Conservation (phyloP, 2,329 filamentous ascomycete genomes). For the Hypocrella siamensis region DNA sequence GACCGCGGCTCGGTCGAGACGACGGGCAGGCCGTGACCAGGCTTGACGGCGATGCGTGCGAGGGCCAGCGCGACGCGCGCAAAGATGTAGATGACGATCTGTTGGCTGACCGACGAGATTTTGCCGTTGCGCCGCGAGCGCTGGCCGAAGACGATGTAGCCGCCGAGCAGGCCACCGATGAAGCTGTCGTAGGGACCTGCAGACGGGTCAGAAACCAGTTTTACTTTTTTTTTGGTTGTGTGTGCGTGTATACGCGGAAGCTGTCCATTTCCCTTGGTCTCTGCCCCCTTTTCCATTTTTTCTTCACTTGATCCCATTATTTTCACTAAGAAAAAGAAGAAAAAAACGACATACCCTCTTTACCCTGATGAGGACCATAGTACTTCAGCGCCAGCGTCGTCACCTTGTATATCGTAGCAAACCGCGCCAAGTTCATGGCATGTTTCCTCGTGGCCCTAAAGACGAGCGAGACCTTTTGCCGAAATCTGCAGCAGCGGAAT, state of each 20-base stretch:
- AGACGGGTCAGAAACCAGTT: conserved; percentile 9
- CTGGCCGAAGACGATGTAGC: conserved; percentile 79
- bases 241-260: background rate
- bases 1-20: conserved; percentile 32
- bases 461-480: conserved; percentile 63
- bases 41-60: conserved; percentile 68
- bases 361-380: conserved; percentile 39
- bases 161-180: conserved; percentile 72
- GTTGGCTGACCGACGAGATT: conserved; percentile 74
- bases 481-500: conserved; percentile 28
- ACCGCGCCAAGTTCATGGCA: conserved; percentile 79
- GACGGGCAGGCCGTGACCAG: conserved; percentile 31
- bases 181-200: conserved; percentile 65
- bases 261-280: no score
- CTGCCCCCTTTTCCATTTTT: no score
- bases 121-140: conserved; percentile 45
- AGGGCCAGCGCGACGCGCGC: conserved; percentile 76
- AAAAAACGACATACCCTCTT: conserved; percentile 28
- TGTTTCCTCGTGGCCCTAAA: conserved; percentile 79
- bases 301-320: no score
- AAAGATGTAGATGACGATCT: conserved; percentile 97
- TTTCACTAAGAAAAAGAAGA: no score
- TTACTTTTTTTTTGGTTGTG: background rate
- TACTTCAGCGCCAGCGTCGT: conserved; percentile 61
- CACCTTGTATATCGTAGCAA: conserved; percentile 81